These are phyloP conservation scores for Voacanga thouarsii DNA, from an alignment of 257 asterid species.

Conservation along the genomic window DNA sequence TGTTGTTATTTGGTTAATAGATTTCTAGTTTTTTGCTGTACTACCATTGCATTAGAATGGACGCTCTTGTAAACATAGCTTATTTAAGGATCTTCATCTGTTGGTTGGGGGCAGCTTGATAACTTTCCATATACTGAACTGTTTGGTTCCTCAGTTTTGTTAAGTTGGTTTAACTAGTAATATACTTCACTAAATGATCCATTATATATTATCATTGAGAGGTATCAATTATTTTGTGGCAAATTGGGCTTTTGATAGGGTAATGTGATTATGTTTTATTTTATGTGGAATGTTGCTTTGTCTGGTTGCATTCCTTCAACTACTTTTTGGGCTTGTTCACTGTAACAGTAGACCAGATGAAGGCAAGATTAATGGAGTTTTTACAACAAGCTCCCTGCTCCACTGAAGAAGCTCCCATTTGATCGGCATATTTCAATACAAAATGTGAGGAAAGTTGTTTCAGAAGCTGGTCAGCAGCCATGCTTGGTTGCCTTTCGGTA, in stretches of 20 bases:
- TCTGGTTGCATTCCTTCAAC: neutral
- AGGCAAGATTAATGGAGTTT: conserved; percentile 85
- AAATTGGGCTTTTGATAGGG: neutral
- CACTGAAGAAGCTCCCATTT: conserved; percentile 81
- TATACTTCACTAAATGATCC: neutral
- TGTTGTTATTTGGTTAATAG: no score
- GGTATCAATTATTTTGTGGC: neutral
- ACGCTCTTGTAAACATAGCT: no score
- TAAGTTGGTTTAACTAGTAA: neutral
- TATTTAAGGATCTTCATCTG: no score
- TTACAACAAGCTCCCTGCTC: conserved; percentile 95
- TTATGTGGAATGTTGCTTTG: neutral
- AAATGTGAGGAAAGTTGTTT: conserved; percentile 76
- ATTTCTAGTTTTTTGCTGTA: no score
- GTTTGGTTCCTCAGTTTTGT: neutral
- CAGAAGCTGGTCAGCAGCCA: conserved; percentile 98
- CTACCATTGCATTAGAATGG: no score
- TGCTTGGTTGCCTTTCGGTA: conserved; percentile 96
- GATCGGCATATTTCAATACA: conserved; percentile 88
- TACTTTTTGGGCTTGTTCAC: neutral
- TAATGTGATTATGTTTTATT: neutral
- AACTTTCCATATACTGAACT: no score
- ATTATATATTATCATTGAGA: neutral
- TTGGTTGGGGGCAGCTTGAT: no score
- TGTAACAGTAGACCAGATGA: conserved; percentile 77